Evolutionary conservation across 495 filamentous ascomycete species (phyloP), one percentile per base, ranked within the genome.

Genomic region (Staphylotrichum longicolle): DNA sequence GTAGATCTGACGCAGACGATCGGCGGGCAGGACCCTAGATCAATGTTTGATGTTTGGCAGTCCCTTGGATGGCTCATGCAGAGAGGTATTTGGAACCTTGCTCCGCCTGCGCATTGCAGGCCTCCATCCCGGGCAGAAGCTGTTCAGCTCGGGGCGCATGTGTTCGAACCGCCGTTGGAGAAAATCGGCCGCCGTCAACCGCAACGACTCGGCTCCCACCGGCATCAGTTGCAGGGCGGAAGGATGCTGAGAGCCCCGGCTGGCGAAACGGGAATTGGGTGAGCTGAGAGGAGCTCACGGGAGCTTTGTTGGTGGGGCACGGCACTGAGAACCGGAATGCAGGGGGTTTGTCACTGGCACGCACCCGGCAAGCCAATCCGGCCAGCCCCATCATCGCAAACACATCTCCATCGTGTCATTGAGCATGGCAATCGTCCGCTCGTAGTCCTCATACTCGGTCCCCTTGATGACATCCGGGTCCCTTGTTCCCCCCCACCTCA

Each of bases 391-490:
- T 82, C 75, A 88, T 71, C 82, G 79, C 57, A 91, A 73, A 74
- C 88, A 90, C 52, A 86, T 81, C 14, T 83, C 81, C 78, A 90
- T 80, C 46, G 81, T 85, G 51, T 90, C 82, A 69, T 92, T 92
- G 44, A 92, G 74, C 77, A 90, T 88, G 57, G 81, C 78, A 33
- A 92, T 58, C 4, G 87, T 90, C 74, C 80, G 78, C 49, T 87
- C 81, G 63, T 87, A 88, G 62, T 89, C 85, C 37, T 78, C 69
- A 62, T 73, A 82, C 42, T 76, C 74, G 14, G 68, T 70, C 11
- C 58, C 60, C 35, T 57, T 27, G 8, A 72, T 63, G 30, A 50
- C 32, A 47, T 65, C 56, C 30, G 52, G 15, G 10, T 50, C 50
- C 54, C 55, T 54, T 62, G 45, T 54, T 34, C 11, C 39, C 54